A percentile compares a stretch with the other conserved stretches of the same genome.
Conservation (phyloP, 495 filamentous ascomycete genomes). For the Pyrenula aspistea region DNA sequence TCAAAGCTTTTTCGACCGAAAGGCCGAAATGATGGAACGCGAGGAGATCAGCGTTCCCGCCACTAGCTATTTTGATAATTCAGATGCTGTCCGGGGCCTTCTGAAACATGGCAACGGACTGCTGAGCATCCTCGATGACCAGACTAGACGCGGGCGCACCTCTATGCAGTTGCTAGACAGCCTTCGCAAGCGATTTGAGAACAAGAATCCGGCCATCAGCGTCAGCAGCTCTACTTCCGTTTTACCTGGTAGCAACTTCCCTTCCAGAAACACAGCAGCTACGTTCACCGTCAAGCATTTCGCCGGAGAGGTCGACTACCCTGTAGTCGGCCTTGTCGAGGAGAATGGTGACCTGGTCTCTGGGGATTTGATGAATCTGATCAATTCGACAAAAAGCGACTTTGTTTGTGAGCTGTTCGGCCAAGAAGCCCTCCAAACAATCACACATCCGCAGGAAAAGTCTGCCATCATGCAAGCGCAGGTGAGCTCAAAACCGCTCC, state of each 20-base stretch:
- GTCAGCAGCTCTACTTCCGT: constrained; percentile 56
- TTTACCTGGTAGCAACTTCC: constrained; percentile 68
- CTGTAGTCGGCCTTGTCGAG: constrained; percentile 71
- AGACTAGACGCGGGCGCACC: constrained; percentile 75
- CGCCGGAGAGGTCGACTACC: constrained; percentile 94
- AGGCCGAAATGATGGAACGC: constrained; percentile 79
- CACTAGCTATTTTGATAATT: constrained; percentile 95
- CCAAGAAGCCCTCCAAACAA: constrained; percentile 80
- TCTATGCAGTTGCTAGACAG: constrained; percentile 86
- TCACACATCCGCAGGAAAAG: constrained; percentile 82
- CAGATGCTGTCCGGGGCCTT: constrained; percentile 79
- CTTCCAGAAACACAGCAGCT: constrained; percentile 61
- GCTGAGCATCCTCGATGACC: constrained; percentile 89
- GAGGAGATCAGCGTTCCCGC: constrained; percentile 83
- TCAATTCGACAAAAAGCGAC: constrained; percentile 73
- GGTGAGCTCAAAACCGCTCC: constrained; percentile 84
- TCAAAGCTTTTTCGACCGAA: constrained; percentile 90
- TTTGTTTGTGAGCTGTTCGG: constrained; percentile 87
- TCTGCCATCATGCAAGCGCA: constrained; percentile 90
- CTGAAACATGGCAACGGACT: constrained; percentile 87
- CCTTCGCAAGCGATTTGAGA: constrained; percentile 81
- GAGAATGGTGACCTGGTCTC: constrained; percentile 94
- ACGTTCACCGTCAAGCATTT: constrained; percentile 89
- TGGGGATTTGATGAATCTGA: constrained; percentile 89
- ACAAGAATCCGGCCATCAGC: constrained; percentile 80